phyloP scores from a whole-genome alignment of 2,329 filamentous ascomycete species.

The Venturia oleaginea region DNA sequence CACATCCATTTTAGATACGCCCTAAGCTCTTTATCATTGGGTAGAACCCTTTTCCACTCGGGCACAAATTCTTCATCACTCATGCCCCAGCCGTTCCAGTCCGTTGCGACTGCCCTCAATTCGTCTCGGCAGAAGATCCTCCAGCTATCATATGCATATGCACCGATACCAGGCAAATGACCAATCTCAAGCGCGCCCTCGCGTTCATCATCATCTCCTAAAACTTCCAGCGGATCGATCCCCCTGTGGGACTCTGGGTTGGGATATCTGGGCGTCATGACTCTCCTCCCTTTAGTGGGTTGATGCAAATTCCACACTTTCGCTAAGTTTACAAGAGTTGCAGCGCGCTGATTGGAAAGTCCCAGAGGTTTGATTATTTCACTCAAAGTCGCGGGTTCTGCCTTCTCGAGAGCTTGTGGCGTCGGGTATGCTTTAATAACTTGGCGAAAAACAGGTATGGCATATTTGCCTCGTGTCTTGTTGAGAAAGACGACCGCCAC shows the following conservation, averaged over 20 bases:
- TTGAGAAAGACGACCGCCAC: conserved; percentile 80
- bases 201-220: conserved; percentile 33
- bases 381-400: conserved; percentile 47
- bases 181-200: conserved; percentile 70
- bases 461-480: conserved; percentile 62
- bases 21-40: conserved; percentile 78
- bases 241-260: conserved; percentile 34
- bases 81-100: conserved; percentile 54
- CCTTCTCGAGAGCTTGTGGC: conserved; percentile 51
- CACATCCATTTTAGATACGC: conserved; percentile 87
- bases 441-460: conserved; percentile 65
- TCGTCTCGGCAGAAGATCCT: conserved; percentile 84
- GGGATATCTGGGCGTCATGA: conserved; percentile 49
- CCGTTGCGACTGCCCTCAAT: conserved; percentile 54
- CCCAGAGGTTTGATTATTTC: conserved; percentile 61
- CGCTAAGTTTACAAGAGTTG: conserved; percentile 61
- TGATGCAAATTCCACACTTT: conserved; percentile 56
- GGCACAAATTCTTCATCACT: conserved; percentile 52
- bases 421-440: conserved; percentile 62
- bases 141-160: conserved; percentile 84
- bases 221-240: conserved; percentile 37
- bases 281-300: conserved; percentile 50
- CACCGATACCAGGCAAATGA: conserved; percentile 66
- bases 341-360: conserved; percentile 58
- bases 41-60: conserved; percentile 83